phyloP scores from a whole-genome alignment of 106 monocot species.

The Apostasia shenzhenica region DNA sequence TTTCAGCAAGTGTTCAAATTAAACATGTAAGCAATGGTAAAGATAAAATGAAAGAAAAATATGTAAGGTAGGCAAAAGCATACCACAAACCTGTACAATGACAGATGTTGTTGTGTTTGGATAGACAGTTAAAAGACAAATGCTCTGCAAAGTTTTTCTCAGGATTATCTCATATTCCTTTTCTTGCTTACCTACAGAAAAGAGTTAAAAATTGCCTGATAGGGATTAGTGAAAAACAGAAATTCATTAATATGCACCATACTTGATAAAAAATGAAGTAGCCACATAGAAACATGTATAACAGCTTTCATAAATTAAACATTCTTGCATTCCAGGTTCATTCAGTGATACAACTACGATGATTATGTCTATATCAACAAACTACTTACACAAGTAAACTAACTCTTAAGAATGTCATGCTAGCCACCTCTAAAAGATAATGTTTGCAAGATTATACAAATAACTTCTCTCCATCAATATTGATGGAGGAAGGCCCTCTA shows the following conservation, averaged over 20 bases:
- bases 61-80: neutral
- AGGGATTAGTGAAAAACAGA: neutral
- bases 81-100: slow-evolving; percentile 65
- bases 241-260: neutral
- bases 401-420: too few relatives aligned
- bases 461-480: too few relatives aligned
- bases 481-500: too few relatives aligned
- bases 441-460: too few relatives aligned
- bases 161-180: slow-evolving; percentile 86
- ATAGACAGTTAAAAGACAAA: slow-evolving; percentile 60
- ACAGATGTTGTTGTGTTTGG: slow-evolving; percentile 92
- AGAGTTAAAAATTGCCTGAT: neutral
- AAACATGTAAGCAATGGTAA: neutral
- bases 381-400: too few relatives aligned
- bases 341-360: too few relatives aligned
- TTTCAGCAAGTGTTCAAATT: neutral
- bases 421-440: too few relatives aligned
- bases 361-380: too few relatives aligned
- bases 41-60: neutral
- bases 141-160: slow-evolving; percentile 83
- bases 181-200: slow-evolving; percentile 69
- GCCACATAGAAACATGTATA: neutral
- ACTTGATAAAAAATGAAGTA: neutral
- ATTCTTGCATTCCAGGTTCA: too few relatives aligned
- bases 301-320: neutral